phyloP scores from a whole-genome alignment of 306 rosid genomes.

The Prunus mongolica region DNA sequence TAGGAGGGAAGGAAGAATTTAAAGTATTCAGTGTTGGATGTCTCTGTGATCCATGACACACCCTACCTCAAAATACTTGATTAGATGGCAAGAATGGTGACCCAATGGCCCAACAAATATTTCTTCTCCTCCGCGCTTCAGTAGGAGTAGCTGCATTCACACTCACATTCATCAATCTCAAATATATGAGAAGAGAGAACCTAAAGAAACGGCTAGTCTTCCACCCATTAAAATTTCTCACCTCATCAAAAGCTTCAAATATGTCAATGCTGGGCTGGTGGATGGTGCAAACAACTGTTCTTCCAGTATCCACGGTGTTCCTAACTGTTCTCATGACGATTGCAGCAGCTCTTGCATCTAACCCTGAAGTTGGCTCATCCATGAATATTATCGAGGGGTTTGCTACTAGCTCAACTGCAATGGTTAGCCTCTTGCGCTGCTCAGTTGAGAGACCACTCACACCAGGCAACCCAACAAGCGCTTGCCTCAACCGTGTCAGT shows the following conservation, averaged over 20 bases:
- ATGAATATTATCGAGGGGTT: constrained; percentile 24
- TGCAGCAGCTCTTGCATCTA: constrained; percentile 61
- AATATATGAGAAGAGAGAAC: background rate
- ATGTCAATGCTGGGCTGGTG: constrained; percentile 66
- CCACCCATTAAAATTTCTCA: background rate
- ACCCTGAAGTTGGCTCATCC: constrained; percentile 53
- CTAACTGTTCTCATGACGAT: constrained; percentile 33
- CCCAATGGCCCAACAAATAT: constrained; percentile 50
- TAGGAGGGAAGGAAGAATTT: background rate
- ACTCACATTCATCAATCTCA: background rate
- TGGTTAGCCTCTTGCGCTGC: constrained; percentile 52
- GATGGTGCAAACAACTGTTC: constrained; percentile 55
- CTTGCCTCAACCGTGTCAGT: constrained; percentile 33
- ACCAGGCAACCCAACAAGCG: constrained; percentile 53
- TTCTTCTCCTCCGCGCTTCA: constrained; percentile 52
- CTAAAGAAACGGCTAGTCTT: background rate
- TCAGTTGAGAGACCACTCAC: constrained; percentile 47
- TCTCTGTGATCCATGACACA: too few species aligned
- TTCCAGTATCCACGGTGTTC: too few species aligned
- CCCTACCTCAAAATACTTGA: constrained; percentile 42
- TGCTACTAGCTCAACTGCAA: constrained; percentile 54
- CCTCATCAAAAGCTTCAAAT: constrained; percentile 59
- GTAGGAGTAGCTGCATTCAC: constrained; percentile 35
- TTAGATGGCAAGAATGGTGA: constrained; percentile 34
- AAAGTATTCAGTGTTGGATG: background rate